Base-by-base conservation (phyloP, 305 asterid species). In the Fraxinus platypoda region DNA sequence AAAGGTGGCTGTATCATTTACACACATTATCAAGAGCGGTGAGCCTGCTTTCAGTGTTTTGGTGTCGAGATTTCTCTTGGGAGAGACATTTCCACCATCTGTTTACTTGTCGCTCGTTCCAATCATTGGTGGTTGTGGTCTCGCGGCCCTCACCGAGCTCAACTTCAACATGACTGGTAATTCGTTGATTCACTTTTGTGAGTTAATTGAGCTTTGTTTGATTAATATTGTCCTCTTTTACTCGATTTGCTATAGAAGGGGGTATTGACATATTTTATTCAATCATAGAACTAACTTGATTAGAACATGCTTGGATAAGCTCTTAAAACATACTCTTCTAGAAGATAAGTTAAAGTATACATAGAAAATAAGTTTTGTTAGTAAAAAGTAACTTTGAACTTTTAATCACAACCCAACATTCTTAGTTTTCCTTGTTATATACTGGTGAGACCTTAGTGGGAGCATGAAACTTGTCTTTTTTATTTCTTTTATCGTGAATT, bases 121-220 rank as follows among this genome's bases (percentile, higher is more conserved):
- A 11, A 95, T 95, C 77, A 94, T 95, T n/a, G 97, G 97, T 33
- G 98, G 99, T 46, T 95, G 99, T 62, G 92, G 91, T 52, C 93
- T 95, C 28, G 89, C 98, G 8, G 99, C 99, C 21, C 92, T 93
- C 31, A 93, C 99, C 6, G 98, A 95, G 89, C 92, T 95, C 83
- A 95, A 95, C 88, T 95, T 95, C 91, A 94, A 95, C 88, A 92
- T 94, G 98, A 94, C 62, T 81, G 99, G 99, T 95, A 93, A 87
- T 78, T 80, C 2, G 9, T 1, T 37, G 46, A 6, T 71, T 35
- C 17, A 54, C 21, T 28, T 49, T 76, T 76, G 15, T 19, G 28
- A 13, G 13, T 33, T 77, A 2, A 37, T 21, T 21, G 34, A 75
- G 11, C 54, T 46, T 28, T 43, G 2, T 23, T 80, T 78, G 25